Base-by-base conservation (phyloP, 2,329 filamentous ascomycete species). In the Gaeumannomyces tritici region DNA sequence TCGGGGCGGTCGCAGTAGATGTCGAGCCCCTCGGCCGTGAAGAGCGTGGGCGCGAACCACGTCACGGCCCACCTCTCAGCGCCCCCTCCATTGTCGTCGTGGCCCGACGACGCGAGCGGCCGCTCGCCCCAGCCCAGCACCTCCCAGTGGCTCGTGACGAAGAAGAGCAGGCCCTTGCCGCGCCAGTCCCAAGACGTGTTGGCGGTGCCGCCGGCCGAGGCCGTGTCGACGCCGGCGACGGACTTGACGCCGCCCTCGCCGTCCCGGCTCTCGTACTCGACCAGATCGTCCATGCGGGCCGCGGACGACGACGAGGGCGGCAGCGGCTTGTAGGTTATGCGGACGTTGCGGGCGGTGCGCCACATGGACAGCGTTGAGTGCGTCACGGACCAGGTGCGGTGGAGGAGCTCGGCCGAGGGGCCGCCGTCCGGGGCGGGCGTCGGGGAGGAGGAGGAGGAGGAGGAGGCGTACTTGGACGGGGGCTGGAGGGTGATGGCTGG, bases 1-100 rank as follows among this genome's bases (percentile, higher is more conserved):
- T 80, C 82, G 61, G 75, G 80, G 21, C 81, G 78, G 67, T 89
- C 80, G 57, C 84, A 86, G 73, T 93, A 95, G 12, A 96, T 74
- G 74, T 96, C 91, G 33, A 96, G 70, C 0, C 91, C 91, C 63
- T 91, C 89, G 65, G 89, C 88, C 8, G 91, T 95, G 68, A 96
- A 96, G 57, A 93, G 67, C 28, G 90, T 96, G 70, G 89, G 87
- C 65, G 88, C 87, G 73, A 96, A 96, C 80, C 88, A 93, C 5
- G 90, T 96, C 18, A 96, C 89, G 1, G 84, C 85, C 89, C 90
- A 96, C 67, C 81, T 80, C 73, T 85, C 83, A 12, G 47, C 61
- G 2, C 27, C 62, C 4, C 62, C 70, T 0, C 74, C 75, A n/a
- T n/a, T n/a, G n/a, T n/a, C n/a, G n/a, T n/a, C n/a, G n/a, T n/a